phyloP scores from a whole-genome alignment of 257 asterid genomes.

The Solanum bulbocastanum region DNA sequence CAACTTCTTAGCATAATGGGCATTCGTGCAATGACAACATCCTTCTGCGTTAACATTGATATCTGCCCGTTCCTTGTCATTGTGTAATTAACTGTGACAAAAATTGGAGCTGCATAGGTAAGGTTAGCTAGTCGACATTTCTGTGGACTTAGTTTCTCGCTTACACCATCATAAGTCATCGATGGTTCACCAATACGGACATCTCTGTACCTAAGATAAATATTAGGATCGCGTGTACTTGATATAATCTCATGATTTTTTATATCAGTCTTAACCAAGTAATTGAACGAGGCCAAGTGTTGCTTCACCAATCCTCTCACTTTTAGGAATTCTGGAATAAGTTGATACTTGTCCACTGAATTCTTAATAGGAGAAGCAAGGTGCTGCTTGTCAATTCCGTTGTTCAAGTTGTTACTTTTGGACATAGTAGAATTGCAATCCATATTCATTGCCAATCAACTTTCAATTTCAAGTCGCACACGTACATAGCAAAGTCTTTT shows the following conservation, averaged over 20 bases:
- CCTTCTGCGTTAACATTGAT: conserved; percentile 15
- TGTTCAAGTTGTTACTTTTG: background rate
- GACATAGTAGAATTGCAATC: background rate
- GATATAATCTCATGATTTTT: conserved; percentile 44
- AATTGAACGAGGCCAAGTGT: conserved; percentile 85
- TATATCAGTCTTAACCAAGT: conserved; percentile 48
- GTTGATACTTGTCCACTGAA: conserved; percentile 63
- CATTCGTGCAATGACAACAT: conserved; percentile 64
- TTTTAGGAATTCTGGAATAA: conserved; percentile 79
- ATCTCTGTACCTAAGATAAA: conserved; percentile 19
- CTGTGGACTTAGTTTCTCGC: conserved; percentile 56
- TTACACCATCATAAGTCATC: conserved; percentile 11
- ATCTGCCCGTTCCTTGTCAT: conserved; percentile 24
- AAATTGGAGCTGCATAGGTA: conserved; percentile 88
- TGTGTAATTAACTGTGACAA: conserved; percentile 38
- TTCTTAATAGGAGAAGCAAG: conserved; percentile 60
- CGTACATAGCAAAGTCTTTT: too few species aligned
- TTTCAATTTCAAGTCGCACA: too few species aligned
- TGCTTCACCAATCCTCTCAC: conserved; percentile 91
- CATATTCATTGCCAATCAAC: background rate
- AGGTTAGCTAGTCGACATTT: conserved; percentile 58
- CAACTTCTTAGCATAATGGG: conserved; percentile 88
- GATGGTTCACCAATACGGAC: conserved; percentile 45
- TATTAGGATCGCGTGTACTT: conserved; percentile 17
- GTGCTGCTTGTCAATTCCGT: conserved; percentile 38